Percentiles rank a stretch among this genome's conserved stretches.
Evolutionary conservation across 139 green algal genomes (phyloP).

Genomic region (Mesotaenium endlicherianum): DNA sequence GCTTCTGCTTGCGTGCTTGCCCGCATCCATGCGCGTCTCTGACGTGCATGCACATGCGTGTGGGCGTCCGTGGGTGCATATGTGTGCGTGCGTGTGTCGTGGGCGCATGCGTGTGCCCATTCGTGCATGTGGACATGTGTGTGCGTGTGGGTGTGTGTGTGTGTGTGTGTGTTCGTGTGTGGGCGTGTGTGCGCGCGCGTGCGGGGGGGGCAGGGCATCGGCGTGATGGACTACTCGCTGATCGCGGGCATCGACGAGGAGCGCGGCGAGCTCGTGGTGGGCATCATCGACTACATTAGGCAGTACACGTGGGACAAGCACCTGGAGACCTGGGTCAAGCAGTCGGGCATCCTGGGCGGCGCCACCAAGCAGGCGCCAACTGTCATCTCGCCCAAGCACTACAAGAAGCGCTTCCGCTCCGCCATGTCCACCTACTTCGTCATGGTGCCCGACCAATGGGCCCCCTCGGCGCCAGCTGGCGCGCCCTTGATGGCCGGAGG

Average conservation of each 20-base stretch:
- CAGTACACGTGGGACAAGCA: slow-evolving; percentile 97
- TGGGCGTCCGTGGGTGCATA: too few species aligned
- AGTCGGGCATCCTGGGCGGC: slow-evolving; percentile 76
- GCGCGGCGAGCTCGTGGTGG: slow-evolving; percentile 67
- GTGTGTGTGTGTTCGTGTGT: too few species aligned
- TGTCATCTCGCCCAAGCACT: slow-evolving; percentile 91
- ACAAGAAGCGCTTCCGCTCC: slow-evolving; percentile 80
- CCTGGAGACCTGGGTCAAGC: slow-evolving; percentile 96
- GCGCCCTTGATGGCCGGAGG: too few species aligned
- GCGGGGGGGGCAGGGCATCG: slow-evolving; percentile 39
- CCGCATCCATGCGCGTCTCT: too few species aligned
- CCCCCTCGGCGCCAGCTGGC: too few species aligned
- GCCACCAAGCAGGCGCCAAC: slow-evolving; percentile 74
- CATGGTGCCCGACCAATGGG: too few species aligned
- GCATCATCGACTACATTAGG: slow-evolving; percentile 93
- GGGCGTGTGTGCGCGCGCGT: too few species aligned
- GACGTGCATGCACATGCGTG: too few species aligned
- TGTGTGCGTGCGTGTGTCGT: too few species aligned
- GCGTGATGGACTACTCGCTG: slow-evolving; percentile 97
- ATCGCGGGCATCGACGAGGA: slow-evolving; percentile 76
- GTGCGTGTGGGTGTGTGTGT: too few species aligned
- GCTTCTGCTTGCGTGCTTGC: not conserved
- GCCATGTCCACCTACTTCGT: slow-evolving; percentile 57
- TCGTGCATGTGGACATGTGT: too few species aligned
- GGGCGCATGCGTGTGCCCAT: too few species aligned